Evolutionary conservation across 768 basidiomycete species (phyloP), one percentile per base, ranked within the genome.

Genomic region (Rhizopogon vinicolor): DNA sequence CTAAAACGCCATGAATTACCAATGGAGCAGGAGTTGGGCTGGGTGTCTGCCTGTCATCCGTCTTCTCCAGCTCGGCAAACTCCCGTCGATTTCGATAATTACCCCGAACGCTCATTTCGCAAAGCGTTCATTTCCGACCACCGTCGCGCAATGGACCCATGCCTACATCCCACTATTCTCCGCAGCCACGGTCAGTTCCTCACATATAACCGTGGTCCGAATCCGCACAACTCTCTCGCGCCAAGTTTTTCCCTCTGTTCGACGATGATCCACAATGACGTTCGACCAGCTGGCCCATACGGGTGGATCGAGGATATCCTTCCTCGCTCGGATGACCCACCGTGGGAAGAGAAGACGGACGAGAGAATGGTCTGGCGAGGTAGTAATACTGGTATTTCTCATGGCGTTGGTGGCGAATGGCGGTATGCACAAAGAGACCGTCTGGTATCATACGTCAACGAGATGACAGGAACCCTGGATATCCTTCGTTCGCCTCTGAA

Each of bases 291-390:
- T 1, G 72, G 72, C 1, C 74, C 76, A 0, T 79, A 79, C 46
- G 74, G 68, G 13, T 84, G 79, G 79, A 48, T 75, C 0, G 76
- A 74, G 5, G 77, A 78, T 14, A 65, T 75, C 6, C 63, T 63
- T 12, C 70, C 74, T 6, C 70, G 72, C 2, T 65, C 65, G 2
- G 73, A 84, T 59, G 83, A 89, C 66, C 79, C 85, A 7, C 76
- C 74, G 0, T 93, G 86, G 81, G 80, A 83, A 14, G 74, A 79
- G 33, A 91, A 86, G 71, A 28, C 70, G 1, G 79, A 87, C 63
- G 81, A 86, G 56, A 72, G 80, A 3, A 59, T 90, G 16, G 73
- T 83, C 41, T 91, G 90, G 90, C 76, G 90, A 41, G 90, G 90
- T 3, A 81, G 81, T 41, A 87, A 82, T 45, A 90, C 89, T 0